A percentile compares a stretch with the other conserved stretches of the same genome.
These are phyloP conservation scores for Jamesozyma jinghongensis DNA, from an alignment of 805 yeast genomes.

Conservation along the genomic window DNA sequence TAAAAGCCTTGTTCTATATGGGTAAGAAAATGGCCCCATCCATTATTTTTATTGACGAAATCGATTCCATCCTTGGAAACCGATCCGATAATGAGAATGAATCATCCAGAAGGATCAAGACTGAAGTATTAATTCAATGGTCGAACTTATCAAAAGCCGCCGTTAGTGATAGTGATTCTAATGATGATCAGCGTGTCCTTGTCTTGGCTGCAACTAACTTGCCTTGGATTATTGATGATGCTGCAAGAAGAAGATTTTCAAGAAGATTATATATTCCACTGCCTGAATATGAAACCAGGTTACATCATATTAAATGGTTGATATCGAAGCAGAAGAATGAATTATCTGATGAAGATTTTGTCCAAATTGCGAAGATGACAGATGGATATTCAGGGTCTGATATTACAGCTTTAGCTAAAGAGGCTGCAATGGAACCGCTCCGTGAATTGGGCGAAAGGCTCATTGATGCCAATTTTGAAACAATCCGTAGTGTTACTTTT, in stretches of 20 bases:
- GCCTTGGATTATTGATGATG: slow-evolving; percentile 97
- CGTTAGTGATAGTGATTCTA: slow-evolving; percentile 34
- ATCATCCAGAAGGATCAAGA: slow-evolving; percentile 82
- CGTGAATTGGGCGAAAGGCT: slow-evolving; percentile 82
- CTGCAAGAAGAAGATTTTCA: slow-evolving; percentile 90
- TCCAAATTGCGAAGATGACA: slow-evolving; percentile 53
- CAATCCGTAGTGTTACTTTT: slow-evolving; percentile 65
- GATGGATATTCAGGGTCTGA: slow-evolving; percentile 92
- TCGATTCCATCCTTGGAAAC: slow-evolving; percentile 79
- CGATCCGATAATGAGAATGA: slow-evolving; percentile 78
- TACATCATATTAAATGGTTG: slow-evolving; percentile 61
- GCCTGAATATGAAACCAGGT: slow-evolving; percentile 79
- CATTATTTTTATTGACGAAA: slow-evolving; percentile 92
- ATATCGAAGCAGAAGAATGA: slow-evolving; percentile 61
- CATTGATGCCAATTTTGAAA: slow-evolving; percentile 57
- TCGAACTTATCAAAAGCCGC: slow-evolving; percentile 86
- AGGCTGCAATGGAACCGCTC: slow-evolving; percentile 97
- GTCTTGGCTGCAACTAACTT: slow-evolving; percentile 92
- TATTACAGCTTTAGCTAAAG: slow-evolving; percentile 90
- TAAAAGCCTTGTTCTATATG: slow-evolving; percentile 74
- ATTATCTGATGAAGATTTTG: slow-evolving; percentile 54
- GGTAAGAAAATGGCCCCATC: slow-evolving; percentile 88
- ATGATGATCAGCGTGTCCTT: slow-evolving; percentile 55
- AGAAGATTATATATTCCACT: slow-evolving; percentile 89
- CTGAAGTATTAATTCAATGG: slow-evolving; percentile 94